phyloP scores from a whole-genome alignment of 2,329 filamentous ascomycete genomes.

The Plenodomus lindquistii region DNA sequence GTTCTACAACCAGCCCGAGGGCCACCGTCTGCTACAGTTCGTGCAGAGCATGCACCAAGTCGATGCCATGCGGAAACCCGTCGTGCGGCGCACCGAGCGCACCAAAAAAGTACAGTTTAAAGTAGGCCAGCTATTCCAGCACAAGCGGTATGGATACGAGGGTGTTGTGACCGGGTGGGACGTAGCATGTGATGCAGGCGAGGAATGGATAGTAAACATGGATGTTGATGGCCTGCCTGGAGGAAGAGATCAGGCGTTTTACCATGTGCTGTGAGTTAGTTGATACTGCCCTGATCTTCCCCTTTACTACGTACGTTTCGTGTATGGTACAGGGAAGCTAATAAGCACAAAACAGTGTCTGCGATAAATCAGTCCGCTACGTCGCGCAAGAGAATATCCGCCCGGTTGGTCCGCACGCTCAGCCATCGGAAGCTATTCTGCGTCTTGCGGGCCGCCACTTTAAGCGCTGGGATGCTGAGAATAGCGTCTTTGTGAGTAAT shows the following conservation, averaged over 20 bases:
- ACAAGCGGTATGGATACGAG: constrained; percentile 77
- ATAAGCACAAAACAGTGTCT: too few relatives aligned
- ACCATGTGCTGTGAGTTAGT: constrained; percentile 82
- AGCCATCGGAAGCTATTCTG: constrained; percentile 64
- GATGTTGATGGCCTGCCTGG: constrained; percentile 62
- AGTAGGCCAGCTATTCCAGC: constrained; percentile 81
- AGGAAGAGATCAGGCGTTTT: constrained; percentile 72
- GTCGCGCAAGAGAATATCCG: constrained; percentile 82
- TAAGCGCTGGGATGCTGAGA: constrained; percentile 74
- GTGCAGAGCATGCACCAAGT: constrained; percentile 60
- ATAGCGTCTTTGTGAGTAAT: constrained; percentile 80
- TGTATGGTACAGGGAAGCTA: too few relatives aligned
- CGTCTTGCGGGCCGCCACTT: constrained; percentile 81
- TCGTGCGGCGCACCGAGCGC: constrained; percentile 12
- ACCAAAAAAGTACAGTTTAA: constrained; percentile 34
- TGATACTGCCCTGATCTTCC: neutral
- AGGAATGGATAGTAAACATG: constrained; percentile 67
- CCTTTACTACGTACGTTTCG: neutral
- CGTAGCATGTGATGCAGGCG: constrained; percentile 59
- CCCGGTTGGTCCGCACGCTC: constrained; percentile 26
- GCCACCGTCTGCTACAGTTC: constrained; percentile 57
- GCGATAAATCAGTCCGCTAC: constrained; percentile 71
- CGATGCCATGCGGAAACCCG: constrained; percentile 58
- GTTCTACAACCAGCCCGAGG: constrained; percentile 56
- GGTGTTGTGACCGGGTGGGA: constrained; percentile 92